A percentile compares a stretch with the other conserved stretches of the same genome.
phyloP scores from a whole-genome alignment of 2,329 filamentous ascomycete species.

The Venturia carpophila region DNA sequence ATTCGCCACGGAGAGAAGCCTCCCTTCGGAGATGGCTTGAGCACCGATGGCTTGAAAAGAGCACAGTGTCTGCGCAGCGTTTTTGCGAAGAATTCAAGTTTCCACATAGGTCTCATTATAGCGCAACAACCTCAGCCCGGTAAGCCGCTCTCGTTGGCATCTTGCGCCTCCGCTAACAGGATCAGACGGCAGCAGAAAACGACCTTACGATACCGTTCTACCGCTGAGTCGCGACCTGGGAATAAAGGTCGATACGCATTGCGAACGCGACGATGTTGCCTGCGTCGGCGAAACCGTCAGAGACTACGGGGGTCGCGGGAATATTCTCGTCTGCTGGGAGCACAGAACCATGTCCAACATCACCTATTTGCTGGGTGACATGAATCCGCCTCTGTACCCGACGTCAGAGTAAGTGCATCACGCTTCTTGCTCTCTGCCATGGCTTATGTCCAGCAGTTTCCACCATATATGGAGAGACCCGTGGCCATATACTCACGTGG shows the following conservation, averaged over 20 bases:
- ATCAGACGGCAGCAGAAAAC: constrained; percentile 43
- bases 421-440: background rate
- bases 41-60: constrained; percentile 44
- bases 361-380: constrained; percentile 44
- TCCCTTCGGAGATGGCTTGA: constrained; percentile 42
- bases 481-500: constrained; percentile 37
- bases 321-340: constrained; percentile 57
- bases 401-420: constrained; percentile 20
- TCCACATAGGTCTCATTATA: constrained; percentile 53
- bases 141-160: constrained; percentile 22
- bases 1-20: constrained; percentile 61
- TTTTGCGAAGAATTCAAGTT: constrained; percentile 45
- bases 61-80: constrained; percentile 52
- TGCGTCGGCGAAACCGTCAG: constrained; percentile 48
- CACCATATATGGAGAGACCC: constrained; percentile 53
- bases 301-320: constrained; percentile 42
- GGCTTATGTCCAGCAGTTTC: constrained; percentile 29
- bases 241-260: constrained; percentile 47
- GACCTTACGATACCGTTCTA: constrained; percentile 50
- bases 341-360: constrained; percentile 48
- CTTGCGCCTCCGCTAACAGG: background rate
- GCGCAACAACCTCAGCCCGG: constrained; percentile 46
- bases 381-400: constrained; percentile 44
- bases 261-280: constrained; percentile 47
- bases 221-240: constrained; percentile 50